Base-by-base conservation (phyloP, 2,329 filamentous ascomycete genomes). In the Cryphonectria radicalis region DNA sequence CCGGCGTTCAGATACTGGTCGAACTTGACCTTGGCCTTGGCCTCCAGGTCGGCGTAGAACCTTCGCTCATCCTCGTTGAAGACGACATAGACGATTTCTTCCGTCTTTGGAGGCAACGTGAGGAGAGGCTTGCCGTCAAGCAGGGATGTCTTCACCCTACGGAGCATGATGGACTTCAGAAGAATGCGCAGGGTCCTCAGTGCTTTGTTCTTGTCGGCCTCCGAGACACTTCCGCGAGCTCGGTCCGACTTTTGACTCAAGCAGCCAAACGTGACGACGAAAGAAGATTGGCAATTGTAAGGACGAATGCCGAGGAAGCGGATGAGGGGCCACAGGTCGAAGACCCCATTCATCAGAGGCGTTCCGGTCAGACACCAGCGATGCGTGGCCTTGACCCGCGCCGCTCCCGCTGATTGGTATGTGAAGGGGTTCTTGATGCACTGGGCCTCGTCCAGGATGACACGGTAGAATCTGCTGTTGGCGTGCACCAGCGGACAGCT, bases 321-420 rank as follows among this genome's bases (percentile, higher is more conserved):
- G 62, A 97, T 84, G 28, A 97, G 82, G 0, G 93, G 92, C 76
- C 89, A 94, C 3, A 97, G 84, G 76, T 98, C 95, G 35, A 88
- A 84, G 3, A 95, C 89, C 17, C 87, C 89, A 76, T 97, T 97
- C 92, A 96, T 96, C 92, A 95, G 94, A 0, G 93, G 93, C 0
- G 93, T 96, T 37, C 93, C 93, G 3, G 91, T 93, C 79, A 95
- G 87, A 77, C 91, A 94, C 83, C 93, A 90, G 64, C 93, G 86
- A 77, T 92, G 88, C 50, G 82, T 84, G 19, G 91, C 84, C 72
- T 87, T 81, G 22, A 96, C 80, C 14, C 81, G 79, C 74, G 84
- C 88, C 42, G 88, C 88, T 5, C 89, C 92, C 73, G 85, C 84
- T 1, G 91, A 87, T 6, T 86, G 82, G 73, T 89, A 87, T 0